phyloP scores from a whole-genome alignment of 495 filamentous ascomycete genomes.

The Halenospora varia region DNA sequence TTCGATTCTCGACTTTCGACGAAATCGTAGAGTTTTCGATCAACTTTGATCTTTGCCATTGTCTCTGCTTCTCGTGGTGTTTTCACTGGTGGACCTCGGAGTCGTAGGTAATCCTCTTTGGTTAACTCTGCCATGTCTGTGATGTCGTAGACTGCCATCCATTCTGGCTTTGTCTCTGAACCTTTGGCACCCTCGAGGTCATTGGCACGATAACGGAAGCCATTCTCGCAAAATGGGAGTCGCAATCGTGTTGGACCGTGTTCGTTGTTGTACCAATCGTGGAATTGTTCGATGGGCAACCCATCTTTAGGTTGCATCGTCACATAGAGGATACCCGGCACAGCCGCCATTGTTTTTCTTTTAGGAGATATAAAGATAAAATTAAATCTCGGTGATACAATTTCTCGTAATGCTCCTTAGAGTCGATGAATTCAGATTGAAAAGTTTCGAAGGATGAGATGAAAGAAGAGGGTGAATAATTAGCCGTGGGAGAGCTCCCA shows the following conservation, averaged over 20 bases:
- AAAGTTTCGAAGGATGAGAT: background rate
- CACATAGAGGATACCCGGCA: slow-evolving; percentile 66
- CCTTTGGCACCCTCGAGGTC: slow-evolving; percentile 35
- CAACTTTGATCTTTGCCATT: slow-evolving; percentile 70
- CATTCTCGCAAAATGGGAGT: slow-evolving; percentile 67
- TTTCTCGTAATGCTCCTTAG: background rate
- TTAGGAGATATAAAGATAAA: background rate
- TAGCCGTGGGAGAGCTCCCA: background rate
- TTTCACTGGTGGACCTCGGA: slow-evolving; percentile 60
- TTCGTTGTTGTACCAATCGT: slow-evolving; percentile 91
- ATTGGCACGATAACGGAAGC: slow-evolving; percentile 69
- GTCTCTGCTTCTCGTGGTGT: slow-evolving; percentile 69
- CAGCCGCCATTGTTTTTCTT: slow-evolving; percentile 17
- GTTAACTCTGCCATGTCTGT: slow-evolving; percentile 65
- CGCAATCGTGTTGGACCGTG: slow-evolving; percentile 75
- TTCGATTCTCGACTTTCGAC: slow-evolving; percentile 47
- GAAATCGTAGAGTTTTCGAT: slow-evolving; percentile 64
- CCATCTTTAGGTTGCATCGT: slow-evolving; percentile 68
- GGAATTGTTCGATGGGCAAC: slow-evolving; percentile 65
- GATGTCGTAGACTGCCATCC: slow-evolving; percentile 77
- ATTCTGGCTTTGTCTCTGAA: slow-evolving; percentile 49
- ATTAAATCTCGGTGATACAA: background rate
- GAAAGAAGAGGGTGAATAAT: background rate
- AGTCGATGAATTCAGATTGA: background rate
- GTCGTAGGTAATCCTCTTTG: slow-evolving; percentile 59